A percentile compares a stretch with the other conserved stretches of the same genome.
Evolutionary conservation across 352 stramenopile genomes (phyloP).

Genomic region (Globisporangium cystogenes): DNA sequence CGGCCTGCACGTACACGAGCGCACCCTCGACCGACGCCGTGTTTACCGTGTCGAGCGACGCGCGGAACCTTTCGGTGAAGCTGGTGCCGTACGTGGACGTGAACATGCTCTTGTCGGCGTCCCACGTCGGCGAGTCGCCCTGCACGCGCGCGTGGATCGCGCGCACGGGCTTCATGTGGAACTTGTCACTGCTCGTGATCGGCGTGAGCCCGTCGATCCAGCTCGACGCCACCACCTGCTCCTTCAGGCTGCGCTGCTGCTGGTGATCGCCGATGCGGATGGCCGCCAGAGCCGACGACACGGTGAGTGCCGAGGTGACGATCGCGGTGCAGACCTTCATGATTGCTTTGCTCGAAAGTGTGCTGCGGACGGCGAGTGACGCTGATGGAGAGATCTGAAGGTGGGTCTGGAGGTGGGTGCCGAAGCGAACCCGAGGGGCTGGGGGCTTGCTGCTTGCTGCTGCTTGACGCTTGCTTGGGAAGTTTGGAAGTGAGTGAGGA

Average conservation of each 20-base stretch:
- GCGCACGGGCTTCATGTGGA: conserved; percentile 47
- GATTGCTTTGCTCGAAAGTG: background rate
- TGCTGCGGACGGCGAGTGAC: background rate
- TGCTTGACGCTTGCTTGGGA: background rate
- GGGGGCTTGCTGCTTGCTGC: too few species aligned
- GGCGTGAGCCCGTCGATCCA: conserved; percentile 22
- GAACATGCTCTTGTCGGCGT: conserved; percentile 19
- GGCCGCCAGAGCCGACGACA: background rate
- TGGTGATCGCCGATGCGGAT: background rate
- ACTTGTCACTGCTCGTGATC: conserved; percentile 33
- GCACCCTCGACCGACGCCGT: conserved; percentile 35
- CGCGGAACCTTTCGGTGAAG: conserved; percentile 19
- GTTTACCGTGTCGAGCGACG: conserved; percentile 34
- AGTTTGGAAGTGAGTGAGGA: background rate
- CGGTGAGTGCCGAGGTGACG: conserved; percentile 1
- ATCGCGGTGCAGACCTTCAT: conserved; percentile 6
- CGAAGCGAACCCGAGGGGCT: too few species aligned
- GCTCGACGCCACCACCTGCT: background rate
- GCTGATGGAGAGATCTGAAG: too few species aligned
- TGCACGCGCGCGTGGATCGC: conserved; percentile 60
- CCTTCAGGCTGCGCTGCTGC: background rate
- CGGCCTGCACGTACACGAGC: conserved; percentile 46
- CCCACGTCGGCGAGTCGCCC: conserved; percentile 52
- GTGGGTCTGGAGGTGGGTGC: too few species aligned
- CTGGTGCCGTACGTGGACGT: conserved; percentile 5